A percentile compares a stretch with the other conserved stretches of the same genome.
Evolutionary conservation across 805 yeast genomes (phyloP).

Genomic region (Sporopachydermia lactativora): DNA sequence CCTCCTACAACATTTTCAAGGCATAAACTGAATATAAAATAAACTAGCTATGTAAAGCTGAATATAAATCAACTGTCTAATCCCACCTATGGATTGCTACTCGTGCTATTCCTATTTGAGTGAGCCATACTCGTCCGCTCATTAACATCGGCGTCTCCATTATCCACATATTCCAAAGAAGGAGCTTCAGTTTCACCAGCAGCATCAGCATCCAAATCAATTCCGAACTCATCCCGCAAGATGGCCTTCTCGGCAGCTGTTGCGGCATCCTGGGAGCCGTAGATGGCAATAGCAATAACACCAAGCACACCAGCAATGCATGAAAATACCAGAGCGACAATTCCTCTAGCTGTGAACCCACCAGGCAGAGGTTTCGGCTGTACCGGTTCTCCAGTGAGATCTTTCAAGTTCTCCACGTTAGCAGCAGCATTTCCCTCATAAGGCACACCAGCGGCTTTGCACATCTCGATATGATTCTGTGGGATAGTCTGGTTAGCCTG

Average conservation of each 20-base stretch:
- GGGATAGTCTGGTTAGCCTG: slow-evolving; percentile 39
- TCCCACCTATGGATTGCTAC: slow-evolving; percentile 6
- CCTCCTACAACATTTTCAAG: too few relatives aligned
- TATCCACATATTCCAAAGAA: not conserved
- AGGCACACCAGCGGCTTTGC: slow-evolving; percentile 41
- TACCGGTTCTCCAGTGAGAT: slow-evolving; percentile 61
- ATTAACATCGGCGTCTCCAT: slow-evolving; percentile 1
- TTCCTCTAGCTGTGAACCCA: slow-evolving; percentile 92
- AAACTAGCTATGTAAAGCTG: too few relatives aligned
- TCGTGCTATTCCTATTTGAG: slow-evolving; percentile 5
- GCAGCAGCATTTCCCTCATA: slow-evolving; percentile 83
- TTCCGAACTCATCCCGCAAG: not conserved
- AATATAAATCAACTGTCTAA: too few relatives aligned
- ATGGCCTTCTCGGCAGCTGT: slow-evolving; percentile 2
- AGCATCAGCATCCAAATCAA: too few relatives aligned
- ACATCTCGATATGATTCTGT: slow-evolving; percentile 43
- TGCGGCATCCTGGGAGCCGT: slow-evolving; percentile 34
- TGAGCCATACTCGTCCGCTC: slow-evolving; percentile 4
- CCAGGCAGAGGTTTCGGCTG: slow-evolving; percentile 58
- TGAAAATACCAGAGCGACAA: slow-evolving; percentile 87
- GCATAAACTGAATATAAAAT: too few relatives aligned
- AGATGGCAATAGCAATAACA: slow-evolving; percentile 56
- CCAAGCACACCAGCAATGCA: slow-evolving; percentile 79
- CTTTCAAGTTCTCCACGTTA: slow-evolving; percentile 42
- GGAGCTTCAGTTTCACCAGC: not conserved